Percentiles rank a stretch among this genome's conserved stretches.
phyloP scores from a whole-genome alignment of 768 basidiomycete genomes.

The Pleurotus pulmonarius region DNA sequence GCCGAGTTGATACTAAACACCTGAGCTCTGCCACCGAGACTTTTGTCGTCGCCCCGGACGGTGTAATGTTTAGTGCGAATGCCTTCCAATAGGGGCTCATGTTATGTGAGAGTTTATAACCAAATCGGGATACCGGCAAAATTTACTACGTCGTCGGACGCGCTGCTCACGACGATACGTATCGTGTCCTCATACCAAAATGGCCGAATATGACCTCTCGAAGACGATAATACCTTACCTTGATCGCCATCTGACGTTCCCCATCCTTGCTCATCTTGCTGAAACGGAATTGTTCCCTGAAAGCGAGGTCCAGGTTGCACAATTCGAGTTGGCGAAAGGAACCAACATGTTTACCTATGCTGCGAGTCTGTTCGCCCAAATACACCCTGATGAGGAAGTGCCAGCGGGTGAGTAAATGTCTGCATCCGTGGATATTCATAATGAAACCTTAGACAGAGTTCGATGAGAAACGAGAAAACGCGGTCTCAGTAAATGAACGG shows the following conservation, averaged over 20 bases:
- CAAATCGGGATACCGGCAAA: too few species aligned
- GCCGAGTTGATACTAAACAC: too few species aligned
- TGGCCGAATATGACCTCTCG: conserved; percentile 91
- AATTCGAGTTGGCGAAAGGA: conserved; percentile 95
- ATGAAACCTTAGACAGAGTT: conserved; percentile 58
- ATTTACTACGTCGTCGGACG: too few species aligned
- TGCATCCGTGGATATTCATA: not conserved
- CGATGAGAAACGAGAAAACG: conserved; percentile 74
- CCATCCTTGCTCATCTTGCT: conserved; percentile 84
- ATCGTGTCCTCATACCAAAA: conserved; percentile 24
- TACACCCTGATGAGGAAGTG: conserved; percentile 67
- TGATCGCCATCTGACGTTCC: conserved; percentile 93
- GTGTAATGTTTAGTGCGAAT: too few species aligned
- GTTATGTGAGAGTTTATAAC: too few species aligned
- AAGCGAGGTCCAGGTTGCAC: conserved; percentile 80
- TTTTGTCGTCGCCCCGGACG: too few species aligned
- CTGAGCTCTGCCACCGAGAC: too few species aligned
- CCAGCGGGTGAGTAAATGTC: conserved; percentile 52
- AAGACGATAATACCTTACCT: conserved; percentile 88
- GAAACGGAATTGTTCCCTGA: conserved; percentile 73
- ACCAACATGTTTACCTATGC: conserved; percentile 99
- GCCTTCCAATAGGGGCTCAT: too few species aligned
- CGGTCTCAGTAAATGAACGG: conserved; percentile 78
- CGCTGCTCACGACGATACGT: too few species aligned
- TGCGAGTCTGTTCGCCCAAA: conserved; percentile 71